phyloP scores from a whole-genome alignment of 2,329 filamentous ascomycete genomes.

The Fusarium gaditjirri region DNA sequence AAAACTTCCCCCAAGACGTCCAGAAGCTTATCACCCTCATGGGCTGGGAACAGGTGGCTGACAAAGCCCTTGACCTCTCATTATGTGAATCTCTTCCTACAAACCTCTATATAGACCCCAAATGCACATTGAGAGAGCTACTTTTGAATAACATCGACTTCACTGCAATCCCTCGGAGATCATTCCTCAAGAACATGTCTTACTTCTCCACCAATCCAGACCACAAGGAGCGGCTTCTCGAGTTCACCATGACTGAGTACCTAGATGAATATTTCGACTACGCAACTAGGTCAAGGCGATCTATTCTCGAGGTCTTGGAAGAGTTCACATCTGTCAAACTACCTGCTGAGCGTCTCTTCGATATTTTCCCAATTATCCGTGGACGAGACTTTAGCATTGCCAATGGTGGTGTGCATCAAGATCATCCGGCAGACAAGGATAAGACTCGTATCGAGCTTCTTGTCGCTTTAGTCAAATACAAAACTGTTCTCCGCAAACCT shows the following conservation, averaged over 20 bases:
- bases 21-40: slow-evolving; percentile 80
- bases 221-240: slow-evolving; percentile 83
- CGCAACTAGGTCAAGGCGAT: slow-evolving; percentile 87
- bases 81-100: slow-evolving; percentile 47
- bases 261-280: slow-evolving; percentile 97
- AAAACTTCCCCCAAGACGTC: slow-evolving; percentile 87
- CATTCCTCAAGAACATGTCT: slow-evolving; percentile 82
- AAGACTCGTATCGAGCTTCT: slow-evolving; percentile 74
- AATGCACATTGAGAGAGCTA: slow-evolving; percentile 76
- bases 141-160: slow-evolving; percentile 89
- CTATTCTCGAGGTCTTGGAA: slow-evolving; percentile 89
- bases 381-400: slow-evolving; percentile 95
- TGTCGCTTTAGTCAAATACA: slow-evolving; percentile 90
- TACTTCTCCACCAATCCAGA: slow-evolving; percentile 77
- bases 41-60: slow-evolving; percentile 79
- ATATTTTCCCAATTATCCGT: slow-evolving; percentile 83
- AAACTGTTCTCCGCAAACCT: slow-evolving; percentile 84
- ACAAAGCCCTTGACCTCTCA: slow-evolving; percentile 69
- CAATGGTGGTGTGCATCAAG: slow-evolving; percentile 67
- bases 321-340: slow-evolving; percentile 89
- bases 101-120: slow-evolving; percentile 52
- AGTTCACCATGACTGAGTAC: slow-evolving; percentile 82
- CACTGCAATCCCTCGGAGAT: slow-evolving; percentile 85
- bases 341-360: slow-evolving; percentile 76
- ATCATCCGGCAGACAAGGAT: slow-evolving; percentile 35